Evolutionary conservation across 345 rosid species (phyloP).

Genomic region (Aegle marmelos): DNA sequence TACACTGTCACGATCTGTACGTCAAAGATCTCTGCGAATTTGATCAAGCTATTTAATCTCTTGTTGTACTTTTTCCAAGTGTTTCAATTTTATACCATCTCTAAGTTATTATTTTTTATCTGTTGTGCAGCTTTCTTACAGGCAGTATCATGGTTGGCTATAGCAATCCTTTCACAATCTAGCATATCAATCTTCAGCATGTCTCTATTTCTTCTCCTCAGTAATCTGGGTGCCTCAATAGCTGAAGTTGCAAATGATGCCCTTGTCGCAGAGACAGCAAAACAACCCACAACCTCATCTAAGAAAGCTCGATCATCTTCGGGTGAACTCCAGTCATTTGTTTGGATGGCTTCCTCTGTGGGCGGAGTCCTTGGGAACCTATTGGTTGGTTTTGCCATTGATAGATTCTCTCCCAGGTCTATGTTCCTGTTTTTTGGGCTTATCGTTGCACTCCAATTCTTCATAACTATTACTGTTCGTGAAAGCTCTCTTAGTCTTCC

Average conservation of each 20-base stretch:
- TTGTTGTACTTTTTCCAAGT: background rate
- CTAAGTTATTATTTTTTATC: background rate
- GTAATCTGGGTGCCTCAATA: slow-evolving; percentile 87
- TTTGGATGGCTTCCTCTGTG: slow-evolving; percentile 70
- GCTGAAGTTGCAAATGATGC: slow-evolving; percentile 97
- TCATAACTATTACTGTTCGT: slow-evolving; percentile 46
- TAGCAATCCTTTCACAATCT: slow-evolving; percentile 58
- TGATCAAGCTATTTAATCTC: background rate
- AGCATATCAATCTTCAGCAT: slow-evolving; percentile 51
- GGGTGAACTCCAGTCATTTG: slow-evolving; percentile 76
- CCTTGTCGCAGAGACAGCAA: slow-evolving; percentile 75
- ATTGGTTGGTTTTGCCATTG: slow-evolving; percentile 65
- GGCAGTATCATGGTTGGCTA: slow-evolving; percentile 77
- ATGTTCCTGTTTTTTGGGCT: slow-evolving; percentile 62
- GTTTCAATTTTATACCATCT: background rate
- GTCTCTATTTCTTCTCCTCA: slow-evolving; percentile 60
- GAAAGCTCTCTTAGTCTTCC: slow-evolving; percentile 75
- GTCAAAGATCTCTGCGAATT: background rate
- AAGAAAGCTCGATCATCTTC: slow-evolving; percentile 40
- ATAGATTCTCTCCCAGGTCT: slow-evolving; percentile 38
- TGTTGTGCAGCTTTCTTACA: slow-evolving; percentile 70
- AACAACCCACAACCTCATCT: slow-evolving; percentile 28
- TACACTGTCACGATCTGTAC: background rate
- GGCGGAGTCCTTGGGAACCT: slow-evolving; percentile 94
- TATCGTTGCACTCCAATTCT: slow-evolving; percentile 49